Conservation (phyloP, 495 filamentous ascomycete species). For the Xylaria intraflava region DNA sequence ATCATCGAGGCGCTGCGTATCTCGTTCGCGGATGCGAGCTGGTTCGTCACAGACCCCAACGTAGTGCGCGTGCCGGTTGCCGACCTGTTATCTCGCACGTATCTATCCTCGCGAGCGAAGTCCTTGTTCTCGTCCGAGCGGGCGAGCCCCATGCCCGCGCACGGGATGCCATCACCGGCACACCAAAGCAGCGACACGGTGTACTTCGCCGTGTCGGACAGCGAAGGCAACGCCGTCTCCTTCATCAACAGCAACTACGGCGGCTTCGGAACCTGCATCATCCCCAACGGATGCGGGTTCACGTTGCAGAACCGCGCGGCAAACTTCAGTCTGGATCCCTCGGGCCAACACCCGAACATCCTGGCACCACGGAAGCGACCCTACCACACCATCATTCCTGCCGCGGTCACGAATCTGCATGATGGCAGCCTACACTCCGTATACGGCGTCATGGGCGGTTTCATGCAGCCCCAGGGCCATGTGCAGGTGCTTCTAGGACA, state of each 20-base stretch:
- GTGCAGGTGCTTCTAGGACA: conserved; percentile 92
- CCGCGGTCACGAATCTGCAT: conserved; percentile 68
- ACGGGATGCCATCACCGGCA: conserved; percentile 51
- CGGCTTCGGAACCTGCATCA: conserved; percentile 83
- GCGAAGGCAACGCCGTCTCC: conserved; percentile 76
- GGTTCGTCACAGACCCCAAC: conserved; percentile 84
- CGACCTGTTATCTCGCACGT: conserved; percentile 49
- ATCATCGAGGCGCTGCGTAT: conserved; percentile 86
- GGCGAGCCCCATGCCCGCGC: conserved; percentile 21
- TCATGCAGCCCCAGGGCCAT: conserved; percentile 98
- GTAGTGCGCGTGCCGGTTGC: conserved; percentile 57
- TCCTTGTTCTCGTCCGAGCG: conserved; percentile 29
- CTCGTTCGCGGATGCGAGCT: conserved; percentile 82
- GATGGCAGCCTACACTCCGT: conserved; percentile 73
- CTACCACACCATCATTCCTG: conserved; percentile 97
- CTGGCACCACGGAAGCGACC: conserved; percentile 80
- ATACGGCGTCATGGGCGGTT: conserved; percentile 95
- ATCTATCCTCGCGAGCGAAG: conserved; percentile 35
- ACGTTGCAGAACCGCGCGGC: conserved; percentile 91
- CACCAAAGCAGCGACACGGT: conserved; percentile 79
- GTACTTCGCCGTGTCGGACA: conserved; percentile 82
- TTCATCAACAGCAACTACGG: conserved; percentile 96
- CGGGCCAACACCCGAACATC: conserved; percentile 62
- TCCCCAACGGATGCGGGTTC: conserved; percentile 80
- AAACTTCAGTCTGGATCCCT: conserved; percentile 61